A percentile compares a stretch with the other conserved stretches of the same genome.
Conservation (phyloP, 2,329 filamentous ascomycete genomes). For the Botryosphaeria dothidea region DNA sequence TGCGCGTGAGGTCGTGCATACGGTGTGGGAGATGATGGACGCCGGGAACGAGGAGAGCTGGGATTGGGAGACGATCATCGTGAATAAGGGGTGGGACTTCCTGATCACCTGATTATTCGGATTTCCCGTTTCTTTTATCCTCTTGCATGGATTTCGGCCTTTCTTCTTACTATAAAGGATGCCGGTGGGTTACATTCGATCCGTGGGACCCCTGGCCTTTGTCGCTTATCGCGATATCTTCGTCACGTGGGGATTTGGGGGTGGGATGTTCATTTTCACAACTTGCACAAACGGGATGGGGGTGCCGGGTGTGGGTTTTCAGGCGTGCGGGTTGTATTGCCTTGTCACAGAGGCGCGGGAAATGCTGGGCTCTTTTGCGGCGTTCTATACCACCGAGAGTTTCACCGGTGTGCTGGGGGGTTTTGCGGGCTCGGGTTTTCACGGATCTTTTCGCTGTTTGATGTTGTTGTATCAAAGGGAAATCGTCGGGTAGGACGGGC, state of each 20-base stretch:
- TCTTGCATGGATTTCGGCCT: too few relatives aligned
- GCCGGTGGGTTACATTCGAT: too few relatives aligned
- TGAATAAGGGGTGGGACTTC: slow-evolving; percentile 61
- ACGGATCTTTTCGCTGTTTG: background rate
- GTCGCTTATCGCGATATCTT: background rate
- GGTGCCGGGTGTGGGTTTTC: background rate
- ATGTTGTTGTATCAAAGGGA: background rate
- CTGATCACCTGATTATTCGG: slow-evolving; percentile 52
- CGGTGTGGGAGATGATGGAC: slow-evolving; percentile 63
- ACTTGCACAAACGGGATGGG: too few relatives aligned
- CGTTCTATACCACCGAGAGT: slow-evolving; percentile 19
- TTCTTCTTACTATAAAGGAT: too few relatives aligned
- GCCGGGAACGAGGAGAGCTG: slow-evolving; percentile 56
- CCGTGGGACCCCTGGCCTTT: too few relatives aligned
- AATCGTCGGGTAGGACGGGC: too few relatives aligned
- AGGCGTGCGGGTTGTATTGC: background rate
- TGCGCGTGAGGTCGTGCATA: slow-evolving; percentile 57
- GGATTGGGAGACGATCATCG: slow-evolving; percentile 65
- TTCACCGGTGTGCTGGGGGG: background rate
- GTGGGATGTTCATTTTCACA: too few relatives aligned
- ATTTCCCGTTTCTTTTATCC: background rate
- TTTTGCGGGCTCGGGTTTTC: background rate
- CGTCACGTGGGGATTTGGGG: background rate
- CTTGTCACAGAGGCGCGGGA: background rate
- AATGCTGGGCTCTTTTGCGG: background rate